phyloP scores from a whole-genome alignment of 257 asterid genomes.

The Solanum sitiens region DNA sequence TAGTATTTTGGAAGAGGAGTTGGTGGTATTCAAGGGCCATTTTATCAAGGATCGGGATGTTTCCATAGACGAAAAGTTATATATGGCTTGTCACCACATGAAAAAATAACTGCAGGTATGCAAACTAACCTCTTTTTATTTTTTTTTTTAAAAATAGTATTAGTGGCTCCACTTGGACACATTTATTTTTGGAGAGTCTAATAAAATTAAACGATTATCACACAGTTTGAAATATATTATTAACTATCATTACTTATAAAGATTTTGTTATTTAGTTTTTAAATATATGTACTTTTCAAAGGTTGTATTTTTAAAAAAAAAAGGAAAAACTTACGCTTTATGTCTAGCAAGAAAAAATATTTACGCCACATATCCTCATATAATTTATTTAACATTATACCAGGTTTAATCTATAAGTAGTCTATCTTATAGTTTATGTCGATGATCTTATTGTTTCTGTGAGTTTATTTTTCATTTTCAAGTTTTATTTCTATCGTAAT shows the following conservation, averaged over 20 bases:
- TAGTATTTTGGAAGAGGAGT: constrained; percentile 16
- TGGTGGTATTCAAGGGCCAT: constrained; percentile 25
- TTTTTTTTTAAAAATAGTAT: too few relatives aligned
- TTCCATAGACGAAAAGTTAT: constrained; percentile 24
- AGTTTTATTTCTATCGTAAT: too few relatives aligned
- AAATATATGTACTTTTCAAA: not conserved
- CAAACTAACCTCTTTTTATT: too few relatives aligned
- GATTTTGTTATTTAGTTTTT: not conserved
- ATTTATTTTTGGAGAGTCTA: not conserved
- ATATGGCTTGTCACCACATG: constrained; percentile 18
- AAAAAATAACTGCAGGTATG: constrained; percentile 6
- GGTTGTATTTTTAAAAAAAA: not conserved
- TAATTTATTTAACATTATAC: too few relatives aligned
- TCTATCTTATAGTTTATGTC: too few relatives aligned
- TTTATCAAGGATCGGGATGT: constrained; percentile 29
- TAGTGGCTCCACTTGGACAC: not conserved
- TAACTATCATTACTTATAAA: not conserved
- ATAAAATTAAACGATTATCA: not conserved
- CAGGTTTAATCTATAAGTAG: too few relatives aligned
- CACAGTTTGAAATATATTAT: not conserved
- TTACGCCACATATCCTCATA: too few relatives aligned
- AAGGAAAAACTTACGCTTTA: too few relatives aligned
- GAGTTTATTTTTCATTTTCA: too few relatives aligned
- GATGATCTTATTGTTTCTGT: too few relatives aligned
- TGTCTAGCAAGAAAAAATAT: not conserved